Percentiles rank a stretch among this genome's conserved stretches.
phyloP scores from a whole-genome alignment of 2,329 filamentous ascomycete species.

The Ceratocystis lukuohia region DNA sequence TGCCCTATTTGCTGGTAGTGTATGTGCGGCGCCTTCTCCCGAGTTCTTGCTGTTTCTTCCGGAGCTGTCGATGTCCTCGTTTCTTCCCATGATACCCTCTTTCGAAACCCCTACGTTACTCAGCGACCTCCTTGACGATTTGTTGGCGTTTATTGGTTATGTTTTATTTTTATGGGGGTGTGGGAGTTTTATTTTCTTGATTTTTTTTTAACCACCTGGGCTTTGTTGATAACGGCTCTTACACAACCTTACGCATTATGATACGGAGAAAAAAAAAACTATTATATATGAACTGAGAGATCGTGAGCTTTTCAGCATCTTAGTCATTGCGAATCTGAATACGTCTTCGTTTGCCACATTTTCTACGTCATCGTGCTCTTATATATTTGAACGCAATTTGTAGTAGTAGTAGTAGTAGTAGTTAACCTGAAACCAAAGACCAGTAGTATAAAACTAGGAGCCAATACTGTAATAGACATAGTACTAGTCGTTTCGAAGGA shows the following conservation, averaged over 20 bases:
- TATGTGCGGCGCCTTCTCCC: background rate
- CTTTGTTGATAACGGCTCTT: background rate
- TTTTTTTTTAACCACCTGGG: background rate
- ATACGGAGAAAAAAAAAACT: background rate
- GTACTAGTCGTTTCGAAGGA: background rate
- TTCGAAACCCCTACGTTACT: constrained; percentile 1
- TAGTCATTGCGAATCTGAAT: too few species aligned
- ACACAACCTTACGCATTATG: background rate
- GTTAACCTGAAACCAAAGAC: too few species aligned
- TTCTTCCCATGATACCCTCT: constrained; percentile 8
- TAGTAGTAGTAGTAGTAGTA: too few species aligned
- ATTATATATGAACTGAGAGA: background rate
- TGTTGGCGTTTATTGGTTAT: too few species aligned
- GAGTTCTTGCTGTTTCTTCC: constrained; percentile 3
- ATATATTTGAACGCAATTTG: too few species aligned
- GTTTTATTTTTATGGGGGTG: background rate
- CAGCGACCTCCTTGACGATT: too few species aligned
- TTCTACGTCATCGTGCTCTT: too few species aligned
- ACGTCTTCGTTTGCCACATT: too few species aligned
- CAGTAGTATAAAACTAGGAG: too few species aligned
- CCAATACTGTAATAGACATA: too few species aligned
- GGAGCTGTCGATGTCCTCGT: constrained; percentile 8
- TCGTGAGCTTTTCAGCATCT: background rate
- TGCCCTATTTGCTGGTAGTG: background rate
- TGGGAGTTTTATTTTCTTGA: background rate